Percentiles rank a stretch among this genome's conserved stretches.
Conservation (phyloP, 306 rosid species). For the Fagus sylvatica region DNA sequence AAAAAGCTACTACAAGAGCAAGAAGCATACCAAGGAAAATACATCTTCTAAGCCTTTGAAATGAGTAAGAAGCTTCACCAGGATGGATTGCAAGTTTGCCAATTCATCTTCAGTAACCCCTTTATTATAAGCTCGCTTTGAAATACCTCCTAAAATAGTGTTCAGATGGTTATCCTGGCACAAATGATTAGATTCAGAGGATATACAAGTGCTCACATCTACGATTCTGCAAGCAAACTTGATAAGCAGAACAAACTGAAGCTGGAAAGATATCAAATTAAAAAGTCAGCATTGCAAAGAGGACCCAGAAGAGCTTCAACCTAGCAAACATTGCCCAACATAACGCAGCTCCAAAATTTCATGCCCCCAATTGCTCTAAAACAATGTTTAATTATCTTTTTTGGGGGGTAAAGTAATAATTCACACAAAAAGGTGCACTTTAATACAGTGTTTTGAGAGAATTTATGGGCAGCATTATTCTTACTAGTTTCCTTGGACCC, state of each 20-base stretch:
- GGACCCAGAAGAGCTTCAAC: not conserved
- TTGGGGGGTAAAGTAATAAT: too few species aligned
- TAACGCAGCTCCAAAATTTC: too few species aligned
- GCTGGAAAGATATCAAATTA: not conserved
- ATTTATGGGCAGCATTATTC: not conserved
- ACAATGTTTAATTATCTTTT: not conserved
- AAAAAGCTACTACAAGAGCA: constrained; percentile 14
- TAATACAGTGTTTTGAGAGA: too few species aligned
- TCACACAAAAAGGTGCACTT: too few species aligned
- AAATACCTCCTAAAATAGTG: constrained; percentile 74
- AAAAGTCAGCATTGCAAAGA: constrained; percentile 1
- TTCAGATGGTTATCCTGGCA: constrained; percentile 69
- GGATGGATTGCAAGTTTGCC: constrained; percentile 73
- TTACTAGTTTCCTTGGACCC: not conserved
- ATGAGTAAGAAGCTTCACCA: constrained; percentile 78
- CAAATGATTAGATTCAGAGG: constrained; percentile 25
- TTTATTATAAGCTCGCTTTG: constrained; percentile 43
- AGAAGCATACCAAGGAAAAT: constrained; percentile 60
- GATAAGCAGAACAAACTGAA: not conserved
- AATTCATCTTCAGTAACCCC: constrained; percentile 62
- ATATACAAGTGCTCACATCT: not conserved
- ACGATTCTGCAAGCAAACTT: constrained; percentile 1
- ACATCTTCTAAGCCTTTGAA: constrained; percentile 59
- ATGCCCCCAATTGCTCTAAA: not conserved
- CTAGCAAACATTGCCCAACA: not conserved